A percentile compares a stretch with the other conserved stretches of the same genome.
phyloP scores from a whole-genome alignment of 1,284 basidiomycete species.

The Heterobasidion parviporum region DNA sequence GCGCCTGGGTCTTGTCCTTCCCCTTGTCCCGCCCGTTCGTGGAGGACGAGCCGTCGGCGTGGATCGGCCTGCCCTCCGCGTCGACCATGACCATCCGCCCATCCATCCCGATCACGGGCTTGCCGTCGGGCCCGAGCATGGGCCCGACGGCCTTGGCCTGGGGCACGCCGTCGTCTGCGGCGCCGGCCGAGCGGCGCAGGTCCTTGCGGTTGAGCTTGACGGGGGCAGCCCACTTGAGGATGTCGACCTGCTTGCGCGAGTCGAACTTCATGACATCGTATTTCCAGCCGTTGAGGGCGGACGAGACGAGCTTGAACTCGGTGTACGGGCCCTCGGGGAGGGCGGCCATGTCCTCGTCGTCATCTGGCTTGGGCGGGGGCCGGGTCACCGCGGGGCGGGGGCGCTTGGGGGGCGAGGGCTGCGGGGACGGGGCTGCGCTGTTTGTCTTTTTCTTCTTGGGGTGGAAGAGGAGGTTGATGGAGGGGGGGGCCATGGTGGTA shows the following conservation, averaged over 20 bases:
- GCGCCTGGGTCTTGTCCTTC: conserved; percentile 35
- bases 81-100: conserved; percentile 76
- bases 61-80: conserved; percentile 64
- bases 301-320: conserved; percentile 70
- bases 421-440: conserved; percentile 2
- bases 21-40: conserved; percentile 17
- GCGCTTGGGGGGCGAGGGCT: not conserved
- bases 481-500: conserved; percentile 46
- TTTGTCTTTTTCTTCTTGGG: conserved; percentile 37
- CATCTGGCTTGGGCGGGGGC: not conserved
- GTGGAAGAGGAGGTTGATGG: conserved; percentile 32
- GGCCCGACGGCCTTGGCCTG: conserved; percentile 46
- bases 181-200: conserved; percentile 45
- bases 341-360: not conserved
- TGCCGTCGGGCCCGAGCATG: conserved; percentile 71
- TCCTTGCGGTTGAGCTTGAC: conserved; percentile 85
- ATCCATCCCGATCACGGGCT: conserved; percentile 68
- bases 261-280: conserved; percentile 83
- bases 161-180: conserved; percentile 21
- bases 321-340: conserved; percentile 51
- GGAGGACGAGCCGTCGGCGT: conserved; percentile 24
- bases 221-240: conserved; percentile 56
- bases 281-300: conserved; percentile 73
- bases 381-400: too few relatives aligned
- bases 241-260: conserved; percentile 58